Conservation (phyloP, 768 basidiomycete species). For the Gelatoporia subvermispora region DNA sequence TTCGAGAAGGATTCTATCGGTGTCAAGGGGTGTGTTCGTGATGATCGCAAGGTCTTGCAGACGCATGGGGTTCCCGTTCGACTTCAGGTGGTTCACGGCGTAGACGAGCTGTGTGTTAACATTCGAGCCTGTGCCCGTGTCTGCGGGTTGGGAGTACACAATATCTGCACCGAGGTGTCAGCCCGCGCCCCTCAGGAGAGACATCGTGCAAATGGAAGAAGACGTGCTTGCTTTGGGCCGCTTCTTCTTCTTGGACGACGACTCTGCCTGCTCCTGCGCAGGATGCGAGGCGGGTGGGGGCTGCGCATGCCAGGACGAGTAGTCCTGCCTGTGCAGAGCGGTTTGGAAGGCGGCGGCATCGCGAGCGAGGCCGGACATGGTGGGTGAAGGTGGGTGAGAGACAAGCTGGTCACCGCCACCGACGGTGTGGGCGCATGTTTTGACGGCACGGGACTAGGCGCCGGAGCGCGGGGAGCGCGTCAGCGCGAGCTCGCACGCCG, state of each 20-base stretch:
- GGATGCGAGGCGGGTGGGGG: slow-evolving; percentile 34
- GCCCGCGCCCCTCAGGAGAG: slow-evolving; percentile 16
- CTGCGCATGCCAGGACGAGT: slow-evolving; percentile 72
- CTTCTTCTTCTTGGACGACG: slow-evolving; percentile 45
- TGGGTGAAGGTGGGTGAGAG: slow-evolving; percentile 12
- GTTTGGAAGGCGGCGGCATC: slow-evolving; percentile 71
- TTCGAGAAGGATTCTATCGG: slow-evolving; percentile 65
- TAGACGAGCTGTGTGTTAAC: slow-evolving; percentile 86
- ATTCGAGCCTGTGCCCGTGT: slow-evolving; percentile 76
- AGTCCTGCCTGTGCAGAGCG: slow-evolving; percentile 59
- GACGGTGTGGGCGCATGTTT: slow-evolving; percentile 4
- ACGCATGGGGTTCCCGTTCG: slow-evolving; percentile 65
- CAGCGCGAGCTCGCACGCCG: background rate
- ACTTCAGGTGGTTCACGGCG: slow-evolving; percentile 78
- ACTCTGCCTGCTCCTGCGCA: slow-evolving; percentile 21
- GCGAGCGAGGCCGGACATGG: slow-evolving; percentile 65
- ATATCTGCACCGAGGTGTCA: slow-evolving; percentile 42
- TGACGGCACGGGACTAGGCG: background rate
- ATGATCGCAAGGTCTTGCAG: slow-evolving; percentile 83
- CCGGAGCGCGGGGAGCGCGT: background rate
- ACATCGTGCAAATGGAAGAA: slow-evolving; percentile 15
- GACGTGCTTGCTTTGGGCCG: slow-evolving; percentile 59
- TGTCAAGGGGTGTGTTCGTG: slow-evolving; percentile 72
- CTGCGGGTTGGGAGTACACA: slow-evolving; percentile 84
- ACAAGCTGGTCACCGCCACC: background rate